Evolutionary conservation across 1,139 yeast species (phyloP).

Genomic region (Kodamaea ohmeri): DNA sequence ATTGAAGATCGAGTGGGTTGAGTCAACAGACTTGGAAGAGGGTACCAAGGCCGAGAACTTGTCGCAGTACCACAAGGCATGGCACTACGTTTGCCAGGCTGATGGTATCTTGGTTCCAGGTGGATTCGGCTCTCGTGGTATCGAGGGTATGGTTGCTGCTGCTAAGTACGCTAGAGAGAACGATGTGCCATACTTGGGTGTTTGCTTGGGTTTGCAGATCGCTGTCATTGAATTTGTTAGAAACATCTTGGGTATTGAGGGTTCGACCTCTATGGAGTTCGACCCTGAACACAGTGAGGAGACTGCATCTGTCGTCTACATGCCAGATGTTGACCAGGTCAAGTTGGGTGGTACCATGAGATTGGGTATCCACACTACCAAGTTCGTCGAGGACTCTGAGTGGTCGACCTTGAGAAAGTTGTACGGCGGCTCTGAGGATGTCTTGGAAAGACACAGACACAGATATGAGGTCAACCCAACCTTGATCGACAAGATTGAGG

Average conservation of each 20-base stretch:
- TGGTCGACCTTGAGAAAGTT: slow-evolving; percentile 74
- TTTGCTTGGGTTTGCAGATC: slow-evolving; percentile 95
- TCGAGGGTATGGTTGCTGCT: slow-evolving; percentile 96
- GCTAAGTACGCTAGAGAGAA: slow-evolving; percentile 98
- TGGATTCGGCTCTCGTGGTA: slow-evolving; percentile 96
- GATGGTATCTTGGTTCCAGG: slow-evolving; percentile 98
- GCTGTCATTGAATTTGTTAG: slow-evolving; percentile 95
- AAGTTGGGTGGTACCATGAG: slow-evolving; percentile 99
- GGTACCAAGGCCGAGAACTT: slow-evolving; percentile 61
- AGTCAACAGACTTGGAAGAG: slow-evolving; percentile 84
- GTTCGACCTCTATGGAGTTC: slow-evolving; percentile 85
- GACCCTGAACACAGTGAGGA: slow-evolving; percentile 60
- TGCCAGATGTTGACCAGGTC: slow-evolving; percentile 97
- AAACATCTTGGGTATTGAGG: slow-evolving; percentile 64
- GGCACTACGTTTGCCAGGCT: slow-evolving; percentile 92
- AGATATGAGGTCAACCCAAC: slow-evolving; percentile 95
- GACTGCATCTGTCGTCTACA: slow-evolving; percentile 82
- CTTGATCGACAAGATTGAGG: slow-evolving; percentile 66
- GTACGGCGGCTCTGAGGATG: slow-evolving; percentile 69
- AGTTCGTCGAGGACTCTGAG: slow-evolving; percentile 67
- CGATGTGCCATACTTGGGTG: slow-evolving; percentile 90
- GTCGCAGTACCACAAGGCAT: slow-evolving; percentile 85
- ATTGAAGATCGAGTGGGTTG: slow-evolving; percentile 92
- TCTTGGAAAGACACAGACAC: slow-evolving; percentile 96
- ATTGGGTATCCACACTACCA: slow-evolving; percentile 88